These are phyloP conservation scores for Suhomyces bribrorum DNA, from an alignment of 1,139 yeast genomes.

Conservation along the genomic window DNA sequence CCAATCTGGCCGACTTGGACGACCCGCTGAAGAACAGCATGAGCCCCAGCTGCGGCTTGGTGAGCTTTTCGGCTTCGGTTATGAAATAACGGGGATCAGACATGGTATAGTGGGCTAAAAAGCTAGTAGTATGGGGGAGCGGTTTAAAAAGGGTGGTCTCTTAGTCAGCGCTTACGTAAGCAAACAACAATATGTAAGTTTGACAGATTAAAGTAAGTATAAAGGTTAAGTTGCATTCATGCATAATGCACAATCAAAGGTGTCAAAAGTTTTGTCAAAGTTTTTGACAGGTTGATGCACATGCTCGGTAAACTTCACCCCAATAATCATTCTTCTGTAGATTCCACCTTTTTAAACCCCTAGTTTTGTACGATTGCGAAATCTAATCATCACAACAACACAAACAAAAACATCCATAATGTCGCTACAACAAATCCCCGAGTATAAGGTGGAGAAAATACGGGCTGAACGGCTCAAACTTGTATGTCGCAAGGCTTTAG, in stretches of 20 bases:
- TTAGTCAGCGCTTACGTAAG: background rate
- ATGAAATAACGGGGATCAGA: conserved; percentile 44
- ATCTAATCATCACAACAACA: background rate
- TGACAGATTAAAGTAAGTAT: too few species aligned
- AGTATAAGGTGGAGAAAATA: conserved; percentile 33
- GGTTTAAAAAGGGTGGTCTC: background rate
- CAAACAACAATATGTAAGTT: background rate
- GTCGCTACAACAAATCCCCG: background rate
- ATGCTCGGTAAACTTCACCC: too few species aligned
- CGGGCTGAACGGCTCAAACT: conserved; percentile 55
- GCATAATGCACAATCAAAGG: too few species aligned
- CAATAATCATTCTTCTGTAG: too few species aligned
- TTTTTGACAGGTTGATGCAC: too few species aligned
- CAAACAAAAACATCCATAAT: too few species aligned
- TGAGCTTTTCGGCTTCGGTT: conserved; percentile 47
- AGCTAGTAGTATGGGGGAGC: background rate
- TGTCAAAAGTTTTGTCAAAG: too few species aligned
- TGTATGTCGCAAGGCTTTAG: conserved; percentile 66
- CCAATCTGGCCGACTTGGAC: conserved; percentile 65
- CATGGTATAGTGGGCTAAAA: conserved; percentile 18
- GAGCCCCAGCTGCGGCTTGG: conserved; percentile 70
- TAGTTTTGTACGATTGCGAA: background rate
- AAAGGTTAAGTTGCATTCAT: too few species aligned
- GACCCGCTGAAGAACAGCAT: conserved; percentile 73
- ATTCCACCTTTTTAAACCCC: background rate